Evolutionary conservation across 2,329 filamentous ascomycete species (phyloP).

Genomic region (Thielaviopsis cerberus): DNA sequence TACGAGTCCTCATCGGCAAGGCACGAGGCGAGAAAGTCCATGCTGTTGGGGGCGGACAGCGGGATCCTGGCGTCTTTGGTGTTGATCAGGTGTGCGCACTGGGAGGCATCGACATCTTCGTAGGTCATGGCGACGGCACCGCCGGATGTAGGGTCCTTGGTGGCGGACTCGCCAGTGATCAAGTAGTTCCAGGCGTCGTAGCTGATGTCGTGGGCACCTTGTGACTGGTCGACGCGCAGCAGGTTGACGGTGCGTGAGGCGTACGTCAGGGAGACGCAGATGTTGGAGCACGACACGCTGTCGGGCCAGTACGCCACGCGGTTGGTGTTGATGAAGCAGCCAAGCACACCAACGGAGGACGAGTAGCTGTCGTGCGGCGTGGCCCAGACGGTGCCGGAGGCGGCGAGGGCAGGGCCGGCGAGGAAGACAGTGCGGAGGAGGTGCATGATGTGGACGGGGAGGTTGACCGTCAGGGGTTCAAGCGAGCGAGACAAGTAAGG

Average conservation of each 20-base stretch:
- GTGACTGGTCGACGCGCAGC: conserved; percentile 36
- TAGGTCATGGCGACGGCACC: conserved; percentile 34
- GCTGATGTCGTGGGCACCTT: conserved; percentile 37
- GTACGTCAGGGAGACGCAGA: conserved; percentile 36
- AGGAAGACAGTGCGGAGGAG: conserved; percentile 15
- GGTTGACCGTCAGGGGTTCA: background rate
- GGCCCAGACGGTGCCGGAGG: conserved; percentile 19
- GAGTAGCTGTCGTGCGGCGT: conserved; percentile 40
- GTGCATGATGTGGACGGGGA: conserved; percentile 3
- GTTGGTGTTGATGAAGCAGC: conserved; percentile 42
- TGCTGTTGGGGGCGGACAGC: conserved; percentile 36
- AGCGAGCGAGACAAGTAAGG: background rate
- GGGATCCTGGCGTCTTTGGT: conserved; percentile 31
- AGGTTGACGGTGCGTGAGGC: conserved; percentile 33
- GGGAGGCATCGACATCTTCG: conserved; percentile 26
- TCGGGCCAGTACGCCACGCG: conserved; percentile 42
- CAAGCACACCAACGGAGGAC: conserved; percentile 37
- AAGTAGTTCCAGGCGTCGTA: conserved; percentile 47
- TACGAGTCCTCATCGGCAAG: conserved; percentile 27
- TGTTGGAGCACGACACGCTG: conserved; percentile 32
- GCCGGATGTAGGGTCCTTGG: conserved; percentile 26
- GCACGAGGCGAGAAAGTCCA: conserved; percentile 33
- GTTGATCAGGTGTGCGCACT: conserved; percentile 32
- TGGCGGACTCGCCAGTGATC: conserved; percentile 29
- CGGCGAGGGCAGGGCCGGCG: conserved; percentile 14